Evolutionary conservation across 768 basidiomycete genomes (phyloP).

Genomic region (Collybiopsis confluens): DNA sequence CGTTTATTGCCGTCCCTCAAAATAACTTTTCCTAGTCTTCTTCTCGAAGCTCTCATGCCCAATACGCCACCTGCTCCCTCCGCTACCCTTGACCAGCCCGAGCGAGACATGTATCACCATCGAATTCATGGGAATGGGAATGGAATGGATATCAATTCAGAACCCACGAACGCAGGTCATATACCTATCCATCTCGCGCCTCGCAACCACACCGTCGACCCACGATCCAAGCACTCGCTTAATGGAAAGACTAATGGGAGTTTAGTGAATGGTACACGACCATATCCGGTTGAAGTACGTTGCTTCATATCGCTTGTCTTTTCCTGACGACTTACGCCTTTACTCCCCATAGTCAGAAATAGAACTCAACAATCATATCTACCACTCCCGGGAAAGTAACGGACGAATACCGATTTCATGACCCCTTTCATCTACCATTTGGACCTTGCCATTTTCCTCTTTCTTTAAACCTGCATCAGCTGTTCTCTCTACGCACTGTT

Average conservation of each 20-base stretch:
- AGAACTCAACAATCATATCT: background rate
- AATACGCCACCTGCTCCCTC: conserved; percentile 4
- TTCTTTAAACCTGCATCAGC: background rate
- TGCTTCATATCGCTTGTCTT: background rate
- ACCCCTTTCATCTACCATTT: background rate
- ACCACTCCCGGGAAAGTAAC: background rate
- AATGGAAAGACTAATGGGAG: conserved; percentile 3
- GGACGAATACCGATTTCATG: conserved; percentile 5
- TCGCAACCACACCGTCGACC: background rate
- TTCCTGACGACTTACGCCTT: background rate
- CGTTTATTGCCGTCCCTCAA: background rate
- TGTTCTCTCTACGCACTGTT: too few relatives aligned
- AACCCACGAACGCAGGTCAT: background rate
- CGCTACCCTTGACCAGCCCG: background rate
- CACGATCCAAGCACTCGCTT: background rate
- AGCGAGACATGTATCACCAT: background rate
- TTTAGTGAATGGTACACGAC: background rate
- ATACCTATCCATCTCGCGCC: background rate
- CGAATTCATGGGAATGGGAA: background rate
- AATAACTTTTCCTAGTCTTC: conserved; percentile 1
- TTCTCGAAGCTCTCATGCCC: conserved; percentile 7
- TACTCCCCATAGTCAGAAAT: background rate
- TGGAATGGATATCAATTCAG: background rate
- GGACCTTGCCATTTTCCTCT: background rate
- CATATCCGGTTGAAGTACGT: background rate